Evolutionary conservation across 2,329 filamentous ascomycete genomes (phyloP), one percentile per base, ranked within the genome.

Genomic region (Plenodomus tracheiphilus): DNA sequence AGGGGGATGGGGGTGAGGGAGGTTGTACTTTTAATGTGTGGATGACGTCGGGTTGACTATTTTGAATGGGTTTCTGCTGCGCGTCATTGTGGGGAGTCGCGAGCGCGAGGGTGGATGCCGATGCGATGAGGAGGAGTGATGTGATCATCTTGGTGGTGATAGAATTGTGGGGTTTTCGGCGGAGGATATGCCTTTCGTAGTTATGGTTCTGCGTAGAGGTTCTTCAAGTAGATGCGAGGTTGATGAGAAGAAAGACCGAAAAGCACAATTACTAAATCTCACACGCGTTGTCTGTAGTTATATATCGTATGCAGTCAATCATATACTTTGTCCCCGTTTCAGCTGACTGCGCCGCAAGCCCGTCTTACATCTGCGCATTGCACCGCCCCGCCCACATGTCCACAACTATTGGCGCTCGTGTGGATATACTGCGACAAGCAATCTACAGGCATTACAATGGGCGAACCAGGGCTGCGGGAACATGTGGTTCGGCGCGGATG

Each of bases 21-120:
- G 17, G 2, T 9, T 13, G n/a, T 16, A 36, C 17, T 15, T 7
- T 18, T 19, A 25, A 15, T 9, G 5, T n/a, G 32, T 37, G 35
- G 15, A 20, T 18, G 35, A 20, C 28, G 46, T 16, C 42, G 36
- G 5, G 46, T 30, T 7, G 6, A 8, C 6, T 15, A 20, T 40
- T 30, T 20, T 44, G 22, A 25, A 52, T 43, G 11, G 49, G 49
- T 16, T 45, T 52, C 25, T 52, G 49, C 25, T 52, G 49, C n/a
- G 39, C 49, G 2, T 41, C 32, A 16, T 52, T 46, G 5, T 41
- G 42, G 16, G 49, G 42, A 25, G 46, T 48, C 1, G 49, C 39
- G 30, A 30, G 30, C 1, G 35, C 16, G 18, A 52, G 28, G 16
- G 42, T 3, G n/a, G 41, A 34, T 11, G 49, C 35, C 4, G 21